phyloP scores from a whole-genome alignment of 305 asterid species.

The Fraxinus albicans region DNA sequence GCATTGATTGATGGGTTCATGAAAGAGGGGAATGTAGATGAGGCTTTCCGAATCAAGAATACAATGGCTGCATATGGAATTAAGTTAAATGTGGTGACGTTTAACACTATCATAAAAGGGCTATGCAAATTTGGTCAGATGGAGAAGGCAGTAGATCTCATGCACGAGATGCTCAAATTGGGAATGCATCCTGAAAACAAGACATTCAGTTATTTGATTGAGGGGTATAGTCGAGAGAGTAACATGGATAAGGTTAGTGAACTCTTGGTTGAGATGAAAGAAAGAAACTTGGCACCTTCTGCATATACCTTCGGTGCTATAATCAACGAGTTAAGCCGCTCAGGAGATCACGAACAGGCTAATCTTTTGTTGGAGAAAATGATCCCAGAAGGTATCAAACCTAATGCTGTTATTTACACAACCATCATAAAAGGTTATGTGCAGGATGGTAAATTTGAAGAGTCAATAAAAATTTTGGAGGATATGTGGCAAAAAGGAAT shows the following conservation, averaged over 20 bases:
- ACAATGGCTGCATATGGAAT: constrained; percentile 60
- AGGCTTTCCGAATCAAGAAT: constrained; percentile 62
- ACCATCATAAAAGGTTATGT: constrained; percentile 55
- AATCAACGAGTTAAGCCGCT: constrained; percentile 53
- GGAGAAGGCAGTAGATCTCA: constrained; percentile 54
- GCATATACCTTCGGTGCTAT: constrained; percentile 56
- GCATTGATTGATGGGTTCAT: constrained; percentile 74
- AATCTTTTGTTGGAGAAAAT: constrained; percentile 53
- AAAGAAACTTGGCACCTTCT: constrained; percentile 63
- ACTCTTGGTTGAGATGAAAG: constrained; percentile 65
- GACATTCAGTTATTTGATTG: constrained; percentile 62
- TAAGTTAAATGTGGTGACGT: constrained; percentile 58
- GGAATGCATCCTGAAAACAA: constrained; percentile 61
- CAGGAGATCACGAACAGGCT: constrained; percentile 59
- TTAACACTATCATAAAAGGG: constrained; percentile 64
- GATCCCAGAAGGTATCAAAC: constrained; percentile 51
- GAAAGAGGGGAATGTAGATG: constrained; percentile 63
- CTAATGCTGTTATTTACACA: constrained; percentile 53
- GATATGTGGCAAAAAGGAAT: constrained; percentile 67
- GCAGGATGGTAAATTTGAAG: constrained; percentile 64
- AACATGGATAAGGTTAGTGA: constrained; percentile 57
- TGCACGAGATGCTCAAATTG: constrained; percentile 57
- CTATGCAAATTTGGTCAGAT: constrained; percentile 60
- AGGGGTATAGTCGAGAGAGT: constrained; percentile 51
- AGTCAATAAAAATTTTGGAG: constrained; percentile 50